Conservation (phyloP, 345 rosid genomes). For the Corchorus capsularis region DNA sequence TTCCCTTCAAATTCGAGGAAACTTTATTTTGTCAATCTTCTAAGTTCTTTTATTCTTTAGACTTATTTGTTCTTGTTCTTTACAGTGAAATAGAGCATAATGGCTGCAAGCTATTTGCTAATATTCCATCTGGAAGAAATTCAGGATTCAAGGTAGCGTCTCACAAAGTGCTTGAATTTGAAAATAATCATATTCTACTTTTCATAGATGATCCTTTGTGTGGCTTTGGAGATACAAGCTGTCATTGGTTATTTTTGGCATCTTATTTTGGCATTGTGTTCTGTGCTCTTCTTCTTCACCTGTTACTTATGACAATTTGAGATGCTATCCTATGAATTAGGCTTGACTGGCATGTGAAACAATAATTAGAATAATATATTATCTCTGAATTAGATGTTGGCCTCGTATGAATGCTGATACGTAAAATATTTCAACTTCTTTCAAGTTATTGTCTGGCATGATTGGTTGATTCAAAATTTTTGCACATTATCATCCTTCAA, state of each 20-base stretch:
- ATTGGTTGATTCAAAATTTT: background rate
- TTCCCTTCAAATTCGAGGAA: background rate
- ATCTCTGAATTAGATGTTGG: background rate
- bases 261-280: background rate
- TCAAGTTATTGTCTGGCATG: background rate
- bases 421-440: background rate
- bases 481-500: background rate
- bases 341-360: background rate
- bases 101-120: conserved; percentile 66
- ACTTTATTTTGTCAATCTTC: background rate
- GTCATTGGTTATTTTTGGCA: background rate
- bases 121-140: conserved; percentile 77
- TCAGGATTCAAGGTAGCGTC: conserved; percentile 80
- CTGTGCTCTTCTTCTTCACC: no score
- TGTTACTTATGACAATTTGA: background rate
- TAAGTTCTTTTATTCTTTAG: background rate
- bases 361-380: background rate
- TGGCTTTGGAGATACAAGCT: background rate
- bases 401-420: background rate
- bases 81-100: conserved; percentile 87
- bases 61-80: conserved; percentile 13
- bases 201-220: background rate
- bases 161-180: conserved; percentile 11
- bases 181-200: background rate
- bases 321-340: background rate